Evolutionary conservation across 1,139 yeast species (phyloP), one percentile per base, ranked within the genome.

Genomic region (Pneumocystis wakefieldiae): DNA sequence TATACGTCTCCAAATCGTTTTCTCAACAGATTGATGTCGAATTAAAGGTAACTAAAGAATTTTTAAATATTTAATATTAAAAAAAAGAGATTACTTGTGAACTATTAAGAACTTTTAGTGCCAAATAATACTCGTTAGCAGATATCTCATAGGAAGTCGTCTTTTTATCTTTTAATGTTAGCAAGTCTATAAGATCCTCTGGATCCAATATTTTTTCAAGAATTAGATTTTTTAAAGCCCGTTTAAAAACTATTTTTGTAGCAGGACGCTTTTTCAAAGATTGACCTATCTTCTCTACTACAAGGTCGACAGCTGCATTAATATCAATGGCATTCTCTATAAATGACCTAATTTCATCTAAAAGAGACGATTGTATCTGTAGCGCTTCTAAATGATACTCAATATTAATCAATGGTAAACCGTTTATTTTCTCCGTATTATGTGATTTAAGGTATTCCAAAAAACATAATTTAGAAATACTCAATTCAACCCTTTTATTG

Each of bases 401-500:
- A 38, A 29, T 59, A 12, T 28, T 12, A 39, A 58, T 58, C 29
- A 58, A 14, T 14, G 41, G 48, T 14, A 39, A 38, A 38, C 24
- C 12, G n/a, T 38, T 29, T 12, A 39, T 24, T 24, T 38, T 10
- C 29, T 38, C 32, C n/a, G 19, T 29, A 29, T 38, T 15, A 39
- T 39, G 24, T 24, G 17, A 19, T 24, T 39, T 3, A 6, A 39
- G 12, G 17, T 59, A 62, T 1, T 76, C 77, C 3, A 79, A 67
- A 2, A 75, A 74, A 37, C 78, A 70, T 48, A 89, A 74, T 71
- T 88, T 89, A 3, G 95, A 91, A 64, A 89, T 76, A 61, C 90
- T 85, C 66, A 84, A 77, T 68, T 85, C 83, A 55, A 86, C 71
- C 67, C 80, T 82, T 69, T 80, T 81, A 68, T 80, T 79, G 8